Percentiles rank a stretch among this genome's conserved stretches.
phyloP scores from a whole-genome alignment of 192 early-diverging fungal genomes.

The Obelidium mucronatum region DNA sequence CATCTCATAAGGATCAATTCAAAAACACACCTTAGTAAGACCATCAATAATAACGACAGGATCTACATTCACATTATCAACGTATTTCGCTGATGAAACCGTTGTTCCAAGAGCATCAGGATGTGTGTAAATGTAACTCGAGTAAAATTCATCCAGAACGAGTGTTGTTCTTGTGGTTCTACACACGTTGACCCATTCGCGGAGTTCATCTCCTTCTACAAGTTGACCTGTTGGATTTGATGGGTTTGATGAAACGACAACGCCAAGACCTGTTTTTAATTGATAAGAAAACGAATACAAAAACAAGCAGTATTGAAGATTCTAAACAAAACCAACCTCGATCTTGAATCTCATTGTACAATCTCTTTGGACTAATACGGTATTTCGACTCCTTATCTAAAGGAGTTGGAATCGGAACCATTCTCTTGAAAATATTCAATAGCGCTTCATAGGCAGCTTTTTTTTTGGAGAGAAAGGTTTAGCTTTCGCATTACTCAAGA shows the following conservation, averaged over 20 bases:
- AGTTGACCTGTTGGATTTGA: conserved; percentile 62
- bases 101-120: conserved; percentile 45
- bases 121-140: conserved; percentile 58
- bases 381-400: conserved; percentile 52
- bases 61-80: conserved; percentile 60
- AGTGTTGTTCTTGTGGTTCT: conserved; percentile 51
- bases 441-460: conserved; percentile 49
- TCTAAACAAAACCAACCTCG: conserved; percentile 37
- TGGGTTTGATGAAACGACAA: conserved; percentile 62
- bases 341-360: conserved; percentile 52
- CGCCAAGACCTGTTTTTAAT: conserved; percentile 28
- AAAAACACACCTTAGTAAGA: conserved; percentile 4
- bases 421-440: conserved; percentile 38
- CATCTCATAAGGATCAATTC: conserved; percentile 17
- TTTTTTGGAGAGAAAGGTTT: conserved; percentile 9
- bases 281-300: not conserved
- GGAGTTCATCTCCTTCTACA: conserved; percentile 51
- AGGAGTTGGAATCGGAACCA: conserved; percentile 64
- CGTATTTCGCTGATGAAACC: conserved; percentile 49
- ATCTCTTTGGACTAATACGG: conserved; percentile 52
- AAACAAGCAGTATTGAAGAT: no score
- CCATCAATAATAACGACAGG: conserved; percentile 50
- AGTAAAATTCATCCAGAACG: conserved; percentile 66
- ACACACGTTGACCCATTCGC: conserved; percentile 46
- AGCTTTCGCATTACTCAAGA: not conserved